These are phyloP conservation scores for Artomyces pyxidatus DNA, from an alignment of 768 basidiomycete species.

Conservation along the genomic window DNA sequence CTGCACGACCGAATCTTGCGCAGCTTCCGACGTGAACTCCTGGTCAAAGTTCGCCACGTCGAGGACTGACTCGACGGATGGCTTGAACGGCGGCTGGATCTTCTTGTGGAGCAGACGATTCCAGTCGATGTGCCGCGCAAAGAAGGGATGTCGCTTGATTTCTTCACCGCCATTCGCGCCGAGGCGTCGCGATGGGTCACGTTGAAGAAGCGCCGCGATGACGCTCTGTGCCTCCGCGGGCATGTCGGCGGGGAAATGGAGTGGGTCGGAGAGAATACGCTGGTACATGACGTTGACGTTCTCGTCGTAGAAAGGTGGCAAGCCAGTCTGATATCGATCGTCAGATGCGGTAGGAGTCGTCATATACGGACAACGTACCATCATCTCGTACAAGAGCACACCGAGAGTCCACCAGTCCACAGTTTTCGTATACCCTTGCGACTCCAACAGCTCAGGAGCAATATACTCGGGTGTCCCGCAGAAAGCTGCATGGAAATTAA, in stretches of 20 bases:
- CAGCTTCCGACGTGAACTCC: constrained; percentile 93
- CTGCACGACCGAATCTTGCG: constrained; percentile 92
- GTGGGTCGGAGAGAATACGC: constrained; percentile 88
- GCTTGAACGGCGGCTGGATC: constrained; percentile 97
- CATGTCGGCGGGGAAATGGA: constrained; percentile 88
- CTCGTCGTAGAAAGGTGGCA: constrained; percentile 98
- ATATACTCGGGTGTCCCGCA: constrained; percentile 99
- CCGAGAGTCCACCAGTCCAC: constrained; percentile 99
- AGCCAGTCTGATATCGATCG: constrained; percentile 57
- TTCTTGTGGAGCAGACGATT: constrained; percentile 82
- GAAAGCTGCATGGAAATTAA: constrained; percentile 43
- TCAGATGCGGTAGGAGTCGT: constrained; percentile 7
- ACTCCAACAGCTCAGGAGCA: constrained; percentile 93
- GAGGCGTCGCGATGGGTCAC: constrained; percentile 79
- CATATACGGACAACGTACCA: constrained; percentile 38
- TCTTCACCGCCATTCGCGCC: constrained; percentile 94
- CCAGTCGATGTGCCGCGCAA: constrained; percentile 92
- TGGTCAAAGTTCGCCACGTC: constrained; percentile 97
- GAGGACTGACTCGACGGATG: constrained; percentile 89
- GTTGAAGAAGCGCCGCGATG: constrained; percentile 79
- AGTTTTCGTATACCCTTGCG: constrained; percentile 94
- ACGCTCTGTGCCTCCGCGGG: constrained; percentile 81
- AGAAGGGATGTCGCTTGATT: constrained; percentile 94
- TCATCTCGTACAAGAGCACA: constrained; percentile 95
- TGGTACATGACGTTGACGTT: constrained; percentile 98